A percentile compares a stretch with the other conserved stretches of the same genome.
Evolutionary conservation across 225 moss, liverwort and hornwort genomes (phyloP).

Genomic region (Antitrichia curtipendula): DNA sequence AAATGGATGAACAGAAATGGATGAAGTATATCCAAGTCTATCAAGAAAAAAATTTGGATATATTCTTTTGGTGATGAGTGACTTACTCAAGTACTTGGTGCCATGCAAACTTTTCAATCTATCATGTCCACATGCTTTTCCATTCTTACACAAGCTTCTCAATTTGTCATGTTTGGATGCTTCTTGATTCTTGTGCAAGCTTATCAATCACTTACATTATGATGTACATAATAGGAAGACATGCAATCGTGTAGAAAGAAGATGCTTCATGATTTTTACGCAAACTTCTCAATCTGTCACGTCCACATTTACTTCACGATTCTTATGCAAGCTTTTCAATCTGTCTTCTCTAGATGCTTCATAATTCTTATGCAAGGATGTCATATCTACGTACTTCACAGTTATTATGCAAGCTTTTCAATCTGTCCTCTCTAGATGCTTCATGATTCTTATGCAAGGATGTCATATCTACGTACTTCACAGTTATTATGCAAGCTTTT

Average conservation of each 20-base stretch:
- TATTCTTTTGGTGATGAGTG: too few species aligned
- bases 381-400: too few species aligned
- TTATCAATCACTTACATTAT: rapidly evolving
- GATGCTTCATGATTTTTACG: not conserved
- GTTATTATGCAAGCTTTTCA: too few species aligned
- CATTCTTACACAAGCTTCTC: too few species aligned
- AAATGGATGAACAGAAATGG: not conserved
- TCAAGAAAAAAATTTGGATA: not conserved
- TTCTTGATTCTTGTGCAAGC: rapidly evolving
- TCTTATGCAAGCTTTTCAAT: not conserved
- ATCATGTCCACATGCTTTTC: too few species aligned
- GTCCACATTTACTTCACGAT: rapidly evolving
- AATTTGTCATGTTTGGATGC: not conserved
- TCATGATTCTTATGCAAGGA: too few species aligned
- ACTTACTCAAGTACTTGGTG: not conserved
- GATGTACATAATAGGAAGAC: not conserved
- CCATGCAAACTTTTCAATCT: rapidly evolving
- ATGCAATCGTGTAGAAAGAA: rapidly evolving
- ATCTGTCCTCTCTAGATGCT: too few species aligned
- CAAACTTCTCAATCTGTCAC: not conserved
- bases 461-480: too few species aligned
- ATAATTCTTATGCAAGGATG: too few species aligned
- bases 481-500: too few species aligned
- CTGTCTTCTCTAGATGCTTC: too few species aligned
- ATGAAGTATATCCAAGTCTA: not conserved